These are phyloP conservation scores for Yamadazyma phyllophila DNA, from an alignment of 805 yeast genomes.

Conservation along the genomic window DNA sequence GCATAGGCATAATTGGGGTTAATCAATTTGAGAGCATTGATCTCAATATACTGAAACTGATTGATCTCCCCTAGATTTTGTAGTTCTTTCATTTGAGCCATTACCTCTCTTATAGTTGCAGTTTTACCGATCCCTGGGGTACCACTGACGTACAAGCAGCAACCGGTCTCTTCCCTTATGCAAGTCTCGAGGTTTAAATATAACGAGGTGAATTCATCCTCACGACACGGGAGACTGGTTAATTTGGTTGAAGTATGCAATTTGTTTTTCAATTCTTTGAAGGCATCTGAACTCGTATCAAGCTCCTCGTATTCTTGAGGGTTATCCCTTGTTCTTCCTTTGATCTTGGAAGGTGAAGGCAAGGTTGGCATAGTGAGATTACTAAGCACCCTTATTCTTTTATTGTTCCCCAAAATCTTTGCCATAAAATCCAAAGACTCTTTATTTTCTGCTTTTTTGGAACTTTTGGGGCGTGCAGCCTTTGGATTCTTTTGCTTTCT, in stretches of 20 bases:
- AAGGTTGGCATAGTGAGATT: constrained; percentile 7
- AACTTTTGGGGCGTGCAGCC: neutral
- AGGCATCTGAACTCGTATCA: constrained; percentile 28
- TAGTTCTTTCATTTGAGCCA: constrained; percentile 56
- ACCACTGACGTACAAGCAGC: constrained; percentile 89
- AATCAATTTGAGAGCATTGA: constrained; percentile 84
- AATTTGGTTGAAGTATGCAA: constrained; percentile 46
- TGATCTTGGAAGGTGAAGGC: constrained; percentile 16
- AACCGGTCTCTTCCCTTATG: constrained; percentile 66
- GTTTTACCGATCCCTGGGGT: constrained; percentile 99
- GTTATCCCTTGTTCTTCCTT: constrained; percentile 8
- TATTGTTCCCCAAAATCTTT: constrained; percentile 5
- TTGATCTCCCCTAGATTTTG: constrained; percentile 25
- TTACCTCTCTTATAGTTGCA: constrained; percentile 84
- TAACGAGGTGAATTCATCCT: constrained; percentile 71
- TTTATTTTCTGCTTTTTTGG: constrained; percentile 6
- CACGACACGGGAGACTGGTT: constrained; percentile 77
- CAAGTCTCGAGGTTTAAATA: constrained; percentile 70
- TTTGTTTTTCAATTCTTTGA: constrained; percentile 39
- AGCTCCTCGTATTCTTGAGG: constrained; percentile 6
- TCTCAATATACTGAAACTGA: constrained; percentile 73
- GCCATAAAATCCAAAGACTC: constrained; percentile 6
- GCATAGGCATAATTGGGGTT: constrained; percentile 83
- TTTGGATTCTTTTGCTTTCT: neutral
- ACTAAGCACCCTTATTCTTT: neutral